Percentiles rank a stretch among this genome's conserved stretches.
Conservation (phyloP, 1,284 basidiomycete species). For the Ceratobasidium sp. region DNA sequence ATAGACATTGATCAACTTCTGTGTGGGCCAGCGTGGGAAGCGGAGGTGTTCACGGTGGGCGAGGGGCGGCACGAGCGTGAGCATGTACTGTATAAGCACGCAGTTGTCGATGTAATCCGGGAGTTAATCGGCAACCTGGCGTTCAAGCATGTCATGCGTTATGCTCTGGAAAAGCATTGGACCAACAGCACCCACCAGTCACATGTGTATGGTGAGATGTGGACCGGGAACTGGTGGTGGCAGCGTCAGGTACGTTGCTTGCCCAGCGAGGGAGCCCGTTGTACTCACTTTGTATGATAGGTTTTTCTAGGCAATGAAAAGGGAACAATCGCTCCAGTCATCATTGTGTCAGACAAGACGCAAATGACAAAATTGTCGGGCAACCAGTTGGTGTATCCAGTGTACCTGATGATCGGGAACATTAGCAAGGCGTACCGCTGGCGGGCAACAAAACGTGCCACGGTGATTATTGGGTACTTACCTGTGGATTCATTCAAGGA, state of each 20-base stretch:
- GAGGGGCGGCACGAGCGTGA: background rate
- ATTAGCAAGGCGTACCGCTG: conserved; percentile 31
- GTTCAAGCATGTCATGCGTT: background rate
- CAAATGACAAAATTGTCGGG: conserved; percentile 42
- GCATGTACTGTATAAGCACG: background rate
- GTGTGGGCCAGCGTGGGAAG: conserved; percentile 6
- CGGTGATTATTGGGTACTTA: conserved; percentile 45
- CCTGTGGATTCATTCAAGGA: conserved; percentile 19
- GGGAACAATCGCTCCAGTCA: conserved; percentile 43
- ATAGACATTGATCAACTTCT: conserved; percentile 10
- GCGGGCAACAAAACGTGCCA: conserved; percentile 18
- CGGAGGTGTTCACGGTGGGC: background rate
- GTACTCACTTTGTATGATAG: conserved; percentile 1
- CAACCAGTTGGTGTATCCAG: conserved; percentile 41
- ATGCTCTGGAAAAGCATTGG: conserved; percentile 10
- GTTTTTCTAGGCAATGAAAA: background rate
- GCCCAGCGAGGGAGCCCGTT: background rate
- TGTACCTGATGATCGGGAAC: conserved; percentile 47
- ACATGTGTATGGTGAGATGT: conserved; percentile 27
- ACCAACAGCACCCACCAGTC: background rate
- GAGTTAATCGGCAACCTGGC: conserved; percentile 8
- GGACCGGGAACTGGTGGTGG: conserved; percentile 47
- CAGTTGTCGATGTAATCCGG: background rate
- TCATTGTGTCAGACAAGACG: conserved; percentile 46
- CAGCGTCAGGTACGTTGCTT: conserved; percentile 28